Evolutionary conservation across 2,329 filamentous ascomycete species (phyloP), one percentile per base, ranked within the genome.

Genomic region (Leptographium radiaticola): DNA sequence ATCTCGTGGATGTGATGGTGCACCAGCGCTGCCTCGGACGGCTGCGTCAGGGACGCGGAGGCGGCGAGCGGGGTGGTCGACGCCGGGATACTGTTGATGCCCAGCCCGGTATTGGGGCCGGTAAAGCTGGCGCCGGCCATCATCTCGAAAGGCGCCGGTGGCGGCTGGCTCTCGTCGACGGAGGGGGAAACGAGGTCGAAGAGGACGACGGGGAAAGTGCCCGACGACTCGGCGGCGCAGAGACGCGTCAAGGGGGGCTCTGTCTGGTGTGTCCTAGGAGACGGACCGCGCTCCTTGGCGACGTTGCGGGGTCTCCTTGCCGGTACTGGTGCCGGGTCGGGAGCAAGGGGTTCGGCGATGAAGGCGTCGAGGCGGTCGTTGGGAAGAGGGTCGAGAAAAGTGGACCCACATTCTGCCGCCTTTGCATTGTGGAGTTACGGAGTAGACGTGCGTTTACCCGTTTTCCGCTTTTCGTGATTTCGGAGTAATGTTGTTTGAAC

Each of bases 1-100:
- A 88, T 80, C 56, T 97, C 91, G 55, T 91, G 87, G 57, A 98
- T 78, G 61, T 84, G 81, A 59, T 77, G 75, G 56, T 80, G 71
- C 34, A 79, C 65, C n/a, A 74, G 66, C 16, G 67, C 31, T 36
- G 69, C 68, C 64, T 81, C 77, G 56, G 67, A 53, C 10, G 39
- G 48, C 48, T 47, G 47, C 18, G 16, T 25, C 20, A 60, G 53
- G 43, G 58, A 50, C 6, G 62, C 58, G 57, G 63, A 57, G 16
- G 61, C 66, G 53, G 58, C 66, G 60, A 66, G 61, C 46, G 30
- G 49, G 30, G 25, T 18, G 20, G 59, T 56, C 31, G 65, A 60
- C 39, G 68, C 66, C 18, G 70, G 18, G 15, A 10, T 16, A 8
- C 11, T 18, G 42, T 38, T 38, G 49, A 51, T 45, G 12, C 40